phyloP scores from a whole-genome alignment of 2,329 filamentous ascomycete genomes.

The Cladosporium sp. region DNA sequence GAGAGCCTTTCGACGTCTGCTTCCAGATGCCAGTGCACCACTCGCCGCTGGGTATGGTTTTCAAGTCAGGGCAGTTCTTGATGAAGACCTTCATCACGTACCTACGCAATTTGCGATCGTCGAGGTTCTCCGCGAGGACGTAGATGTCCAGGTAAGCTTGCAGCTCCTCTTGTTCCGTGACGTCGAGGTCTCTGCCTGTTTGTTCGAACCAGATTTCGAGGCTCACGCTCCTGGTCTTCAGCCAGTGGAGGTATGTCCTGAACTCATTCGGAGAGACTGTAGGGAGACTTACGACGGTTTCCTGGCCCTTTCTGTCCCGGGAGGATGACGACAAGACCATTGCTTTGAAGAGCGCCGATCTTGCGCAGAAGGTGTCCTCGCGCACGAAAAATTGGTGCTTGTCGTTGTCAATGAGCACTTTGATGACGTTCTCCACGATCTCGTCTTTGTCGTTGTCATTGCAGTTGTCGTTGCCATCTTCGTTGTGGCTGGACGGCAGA shows the following conservation, averaged over 20 bases:
- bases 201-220: background rate
- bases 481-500: background rate
- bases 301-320: background rate
- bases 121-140: background rate
- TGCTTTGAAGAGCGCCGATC: constrained; percentile 23
- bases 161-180: background rate
- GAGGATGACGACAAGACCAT: background rate
- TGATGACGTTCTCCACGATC: constrained; percentile 2
- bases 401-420: constrained; percentile 18
- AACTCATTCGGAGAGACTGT: background rate
- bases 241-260: background rate
- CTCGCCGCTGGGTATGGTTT: background rate
- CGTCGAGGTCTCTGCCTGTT: background rate
- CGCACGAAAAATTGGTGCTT: constrained; percentile 19
- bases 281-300: constrained; percentile 16
- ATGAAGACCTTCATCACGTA: background rate
- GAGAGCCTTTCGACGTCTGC: background rate
- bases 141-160: background rate
- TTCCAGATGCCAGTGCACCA: background rate
- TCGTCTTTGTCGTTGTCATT: background rate
- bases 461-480: background rate
- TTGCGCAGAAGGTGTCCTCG: constrained; percentile 19
- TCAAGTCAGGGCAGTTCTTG: background rate
- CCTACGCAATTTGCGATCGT: background rate
- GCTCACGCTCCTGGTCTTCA: background rate